phyloP scores from a whole-genome alignment of 2,329 filamentous ascomycete genomes.

The Blastomyces parvus region DNA sequence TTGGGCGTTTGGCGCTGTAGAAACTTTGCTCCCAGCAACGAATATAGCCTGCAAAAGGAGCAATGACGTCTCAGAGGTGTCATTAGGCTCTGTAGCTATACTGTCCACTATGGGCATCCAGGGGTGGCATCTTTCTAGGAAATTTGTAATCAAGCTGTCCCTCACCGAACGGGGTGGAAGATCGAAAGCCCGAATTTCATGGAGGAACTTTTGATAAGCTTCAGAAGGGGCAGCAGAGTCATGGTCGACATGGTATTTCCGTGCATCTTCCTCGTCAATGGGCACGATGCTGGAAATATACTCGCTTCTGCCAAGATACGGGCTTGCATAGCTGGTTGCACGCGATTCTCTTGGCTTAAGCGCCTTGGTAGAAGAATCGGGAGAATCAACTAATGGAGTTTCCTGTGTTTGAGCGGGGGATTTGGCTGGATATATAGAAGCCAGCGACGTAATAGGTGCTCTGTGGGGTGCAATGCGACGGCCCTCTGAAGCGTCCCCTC shows the following conservation, averaged over 20 bases:
- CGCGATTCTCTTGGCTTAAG: background rate
- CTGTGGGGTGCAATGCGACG: constrained; percentile 1
- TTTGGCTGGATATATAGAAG: constrained; percentile 3
- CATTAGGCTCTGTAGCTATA: background rate
- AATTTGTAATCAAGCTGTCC: constrained; percentile 15
- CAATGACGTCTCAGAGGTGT: constrained; percentile 1
- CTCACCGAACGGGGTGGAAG: constrained; percentile 11
- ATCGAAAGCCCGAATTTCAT: constrained; percentile 11
- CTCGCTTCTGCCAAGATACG: constrained; percentile 14
- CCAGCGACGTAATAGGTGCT: background rate
- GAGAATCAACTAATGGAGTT: background rate
- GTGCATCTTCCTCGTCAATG: constrained; percentile 16
- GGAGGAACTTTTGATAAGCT: constrained; percentile 10
- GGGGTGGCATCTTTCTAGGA: constrained; percentile 14
- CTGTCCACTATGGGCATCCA: constrained; percentile 17
- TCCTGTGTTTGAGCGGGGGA: background rate
- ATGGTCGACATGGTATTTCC: constrained; percentile 10
- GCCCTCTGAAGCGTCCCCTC: background rate
- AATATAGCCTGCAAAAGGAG: constrained; percentile 14
- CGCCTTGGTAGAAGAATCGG: background rate
- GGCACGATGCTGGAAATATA: constrained; percentile 13
- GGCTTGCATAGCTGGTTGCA: constrained; percentile 4
- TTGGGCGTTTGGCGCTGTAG: constrained; percentile 11
- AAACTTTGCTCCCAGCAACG: constrained; percentile 17
- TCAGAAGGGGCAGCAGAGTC: constrained; percentile 9